These are phyloP conservation scores for Condylostoma magnum DNA, from an alignment of 169 alveolate species.

Conservation along the genomic window DNA sequence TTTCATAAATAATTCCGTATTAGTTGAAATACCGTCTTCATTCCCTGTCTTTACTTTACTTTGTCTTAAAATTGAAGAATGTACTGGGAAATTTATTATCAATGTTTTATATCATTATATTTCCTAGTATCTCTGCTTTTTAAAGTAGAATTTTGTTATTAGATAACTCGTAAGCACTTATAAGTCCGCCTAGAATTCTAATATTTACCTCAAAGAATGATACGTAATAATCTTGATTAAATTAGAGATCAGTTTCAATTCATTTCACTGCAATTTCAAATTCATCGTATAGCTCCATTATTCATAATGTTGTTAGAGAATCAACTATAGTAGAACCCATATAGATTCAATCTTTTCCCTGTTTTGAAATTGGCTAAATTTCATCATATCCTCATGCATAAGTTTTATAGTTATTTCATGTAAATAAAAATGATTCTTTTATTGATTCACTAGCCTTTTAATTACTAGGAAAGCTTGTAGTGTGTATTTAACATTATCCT, in stretches of 20 bases:
- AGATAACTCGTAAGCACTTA: constrained; percentile 35
- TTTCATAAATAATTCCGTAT: background rate
- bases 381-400: constrained; percentile 24
- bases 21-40: background rate
- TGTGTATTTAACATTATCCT: too few species aligned
- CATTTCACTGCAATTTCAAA: constrained; percentile 8
- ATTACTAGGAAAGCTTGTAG: too few species aligned
- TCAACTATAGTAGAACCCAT: constrained; percentile 27
- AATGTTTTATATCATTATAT: constrained; percentile 5
- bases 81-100: constrained; percentile 14
- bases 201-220: constrained; percentile 41
- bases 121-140: constrained; percentile 32
- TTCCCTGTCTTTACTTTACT: background rate
- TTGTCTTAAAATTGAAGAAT: constrained; percentile 5
- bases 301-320: constrained; percentile 1
- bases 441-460: background rate
- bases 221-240: background rate
- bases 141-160: constrained; percentile 9
- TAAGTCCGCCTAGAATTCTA: constrained; percentile 41
- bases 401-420: background rate
- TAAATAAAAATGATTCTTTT: background rate
- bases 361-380: background rate
- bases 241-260: background rate
- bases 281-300: constrained; percentile 10
- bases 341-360: background rate